Base-by-base conservation (phyloP, 2,329 filamentous ascomycete species). In the Ilyonectria mors-panacis region DNA sequence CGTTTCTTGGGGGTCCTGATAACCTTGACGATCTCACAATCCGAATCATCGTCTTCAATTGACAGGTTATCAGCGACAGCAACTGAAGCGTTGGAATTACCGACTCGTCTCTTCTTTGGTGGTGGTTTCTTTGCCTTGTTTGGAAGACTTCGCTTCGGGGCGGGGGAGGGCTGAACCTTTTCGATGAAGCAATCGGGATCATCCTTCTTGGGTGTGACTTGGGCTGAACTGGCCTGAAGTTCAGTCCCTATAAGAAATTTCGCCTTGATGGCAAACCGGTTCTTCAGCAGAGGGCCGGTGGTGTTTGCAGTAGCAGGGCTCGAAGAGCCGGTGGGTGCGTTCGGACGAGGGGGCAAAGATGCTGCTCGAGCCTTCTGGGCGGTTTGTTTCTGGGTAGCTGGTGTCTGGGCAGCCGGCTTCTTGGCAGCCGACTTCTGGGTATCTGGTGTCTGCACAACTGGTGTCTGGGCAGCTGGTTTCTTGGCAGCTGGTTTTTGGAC, bases 111-210 rank as follows among this genome's bases (percentile, higher is more conserved):
- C 61, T 68, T 74, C 58, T 75, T 74, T 30, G 26, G 28, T 3
- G 55, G 59, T 4, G 48, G 42, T 9, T 64, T 37, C 23, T 59
- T 62, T 8, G 48, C 48, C 9, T 61, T 19, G 8, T 12, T 28
- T 6, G 54, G 59, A 3, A 23, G 37, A 9, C 53, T 65, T 55
- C 55, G 69, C 53, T 66, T 70, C 5, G 68, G 65, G 21, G 65
- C 60, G 6, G 68, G 65, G 21, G 65, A 62, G 23, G 60, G 48
- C n/a, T 45, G 19, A n/a, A 56, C 59, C n/a, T 68, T 73, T 44
- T 72, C 70, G n/a, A 67, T 69, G 8, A 70, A 33, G 42, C 69
- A 69, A 30, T 75, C 74, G 1, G 70, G 69, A 13, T 65, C 66
- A 19, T 73, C 54, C 3, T 42, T 57, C 2, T 42, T 23, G 9